Percentiles rank a stretch among this genome's conserved stretches.
These are phyloP conservation scores for Rhizomucor miehei DNA, from an alignment of 371 early-diverging fungal genomes.

Conservation along the genomic window DNA sequence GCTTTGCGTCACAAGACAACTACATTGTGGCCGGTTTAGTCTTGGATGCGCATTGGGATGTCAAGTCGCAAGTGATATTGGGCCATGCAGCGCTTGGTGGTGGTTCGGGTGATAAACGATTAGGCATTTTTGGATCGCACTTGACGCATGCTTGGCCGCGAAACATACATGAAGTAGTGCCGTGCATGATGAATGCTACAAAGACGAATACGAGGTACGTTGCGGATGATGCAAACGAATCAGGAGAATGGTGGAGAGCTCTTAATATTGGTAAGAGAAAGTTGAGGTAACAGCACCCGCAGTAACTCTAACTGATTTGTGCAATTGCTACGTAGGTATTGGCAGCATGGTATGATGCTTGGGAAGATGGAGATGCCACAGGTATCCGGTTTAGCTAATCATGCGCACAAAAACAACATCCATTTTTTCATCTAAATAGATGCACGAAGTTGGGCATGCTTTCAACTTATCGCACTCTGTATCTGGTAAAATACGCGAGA, in stretches of 20 bases:
- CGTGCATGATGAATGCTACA: conserved; percentile 55
- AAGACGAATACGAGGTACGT: conserved; percentile 49
- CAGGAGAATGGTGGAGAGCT: conserved; percentile 55
- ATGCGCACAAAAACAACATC: too few species aligned
- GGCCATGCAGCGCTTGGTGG: conserved; percentile 74
- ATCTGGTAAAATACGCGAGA: background rate
- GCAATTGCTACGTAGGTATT: background rate
- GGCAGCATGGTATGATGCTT: background rate
- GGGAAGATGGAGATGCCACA: background rate
- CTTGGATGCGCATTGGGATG: conserved; percentile 62
- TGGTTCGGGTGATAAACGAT: conserved; percentile 33
- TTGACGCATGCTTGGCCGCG: conserved; percentile 63
- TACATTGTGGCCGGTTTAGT: conserved; percentile 52
- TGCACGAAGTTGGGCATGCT: too few species aligned
- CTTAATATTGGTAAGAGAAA: conserved; percentile 72
- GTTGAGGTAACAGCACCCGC: conserved; percentile 40
- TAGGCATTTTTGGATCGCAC: conserved; percentile 74
- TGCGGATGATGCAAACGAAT: conserved; percentile 61
- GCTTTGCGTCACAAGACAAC: conserved; percentile 35
- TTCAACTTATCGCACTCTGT: too few species aligned
- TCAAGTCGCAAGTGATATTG: conserved; percentile 33
- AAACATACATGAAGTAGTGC: conserved; percentile 55
- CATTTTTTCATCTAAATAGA: too few species aligned
- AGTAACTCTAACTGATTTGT: too few species aligned
- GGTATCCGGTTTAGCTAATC: background rate